Evolutionary conservation across 2,329 filamentous ascomycete species (phyloP).

Genomic region (Sporothrix curviconia): DNA sequence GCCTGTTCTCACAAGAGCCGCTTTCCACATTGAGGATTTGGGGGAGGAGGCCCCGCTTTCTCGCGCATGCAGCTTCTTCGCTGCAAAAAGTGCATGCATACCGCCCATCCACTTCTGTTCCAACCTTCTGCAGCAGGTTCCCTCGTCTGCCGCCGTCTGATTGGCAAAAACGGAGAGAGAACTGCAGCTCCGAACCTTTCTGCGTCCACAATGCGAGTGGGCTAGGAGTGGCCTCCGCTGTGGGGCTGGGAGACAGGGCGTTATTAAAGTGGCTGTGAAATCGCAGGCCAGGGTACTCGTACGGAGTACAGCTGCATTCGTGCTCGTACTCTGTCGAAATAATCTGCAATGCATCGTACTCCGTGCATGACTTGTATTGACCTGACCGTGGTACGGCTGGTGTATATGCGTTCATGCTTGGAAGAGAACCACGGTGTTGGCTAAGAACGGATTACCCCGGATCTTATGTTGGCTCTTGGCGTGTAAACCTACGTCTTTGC

Average conservation of each 20-base stretch:
- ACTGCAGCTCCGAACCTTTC: not conserved
- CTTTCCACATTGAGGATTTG: not conserved
- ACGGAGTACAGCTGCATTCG: too few relatives aligned
- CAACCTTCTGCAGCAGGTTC: too few relatives aligned
- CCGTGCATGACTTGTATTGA: too few relatives aligned
- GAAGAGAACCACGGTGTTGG: too few relatives aligned
- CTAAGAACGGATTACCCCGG: too few relatives aligned
- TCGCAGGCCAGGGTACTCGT: not conserved
- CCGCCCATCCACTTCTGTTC: not conserved
- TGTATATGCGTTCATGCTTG: too few relatives aligned
- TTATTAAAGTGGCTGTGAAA: constrained; percentile 7
- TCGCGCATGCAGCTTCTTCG: not conserved
- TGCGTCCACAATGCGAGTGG: not conserved
- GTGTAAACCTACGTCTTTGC: too few relatives aligned
- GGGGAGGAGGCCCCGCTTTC: not conserved
- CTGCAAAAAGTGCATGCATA: constrained; percentile 4
- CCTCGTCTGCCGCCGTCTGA: not conserved
- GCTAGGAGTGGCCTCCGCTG: constrained; percentile 1
- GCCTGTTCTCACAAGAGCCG: not conserved
- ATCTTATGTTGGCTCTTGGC: too few relatives aligned
- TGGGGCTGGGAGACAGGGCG: not conserved
- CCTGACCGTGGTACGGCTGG: too few relatives aligned
- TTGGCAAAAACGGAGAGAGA: not conserved
- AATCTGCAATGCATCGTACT: too few relatives aligned
- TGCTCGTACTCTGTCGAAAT: too few relatives aligned